A percentile compares a stretch with the other conserved stretches of the same genome.
phyloP scores from a whole-genome alignment of 345 rosid species.

The Hevea brasiliensis region DNA sequence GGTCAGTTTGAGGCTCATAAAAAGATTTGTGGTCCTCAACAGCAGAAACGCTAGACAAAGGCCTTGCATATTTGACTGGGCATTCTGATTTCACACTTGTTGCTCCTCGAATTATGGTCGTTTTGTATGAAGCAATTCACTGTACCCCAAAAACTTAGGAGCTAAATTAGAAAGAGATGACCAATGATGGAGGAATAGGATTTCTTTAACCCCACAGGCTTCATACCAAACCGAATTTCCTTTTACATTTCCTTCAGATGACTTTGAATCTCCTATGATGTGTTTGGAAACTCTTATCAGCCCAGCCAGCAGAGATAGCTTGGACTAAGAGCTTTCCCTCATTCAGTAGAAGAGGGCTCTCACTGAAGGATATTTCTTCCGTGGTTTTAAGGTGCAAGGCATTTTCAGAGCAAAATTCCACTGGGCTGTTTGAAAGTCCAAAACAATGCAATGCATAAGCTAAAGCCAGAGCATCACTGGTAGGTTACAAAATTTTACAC shows the following conservation, averaged over 20 bases:
- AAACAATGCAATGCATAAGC: conserved; percentile 72
- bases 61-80: conserved; percentile 61
- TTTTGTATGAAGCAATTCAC: conserved; percentile 66
- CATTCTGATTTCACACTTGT: conserved; percentile 73
- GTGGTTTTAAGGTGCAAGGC: conserved; percentile 70
- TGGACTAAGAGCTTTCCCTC: conserved; percentile 75
- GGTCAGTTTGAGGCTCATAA: conserved; percentile 56
- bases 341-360: conserved; percentile 47
- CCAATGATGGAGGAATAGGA: conserved; percentile 72
- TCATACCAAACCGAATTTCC: conserved; percentile 55
- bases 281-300: conserved; percentile 81
- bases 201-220: conserved; percentile 67
- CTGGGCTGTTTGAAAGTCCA: conserved; percentile 48
- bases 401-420: conserved; percentile 56
- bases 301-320: conserved; percentile 95
- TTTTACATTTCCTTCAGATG: conserved; percentile 42
- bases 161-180: conserved; percentile 64
- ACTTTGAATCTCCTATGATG: conserved; percentile 32
- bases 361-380: conserved; percentile 74
- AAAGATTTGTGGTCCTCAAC: conserved; percentile 60
- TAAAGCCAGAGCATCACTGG: conserved; percentile 74
- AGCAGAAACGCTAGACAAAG: conserved; percentile 58
- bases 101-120: conserved; percentile 86
- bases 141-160: conserved; percentile 85
- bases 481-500: conserved; percentile 66